These are phyloP conservation scores for Chlorella sp. DNA, from an alignment of 139 green algal species.

Conservation along the genomic window DNA sequence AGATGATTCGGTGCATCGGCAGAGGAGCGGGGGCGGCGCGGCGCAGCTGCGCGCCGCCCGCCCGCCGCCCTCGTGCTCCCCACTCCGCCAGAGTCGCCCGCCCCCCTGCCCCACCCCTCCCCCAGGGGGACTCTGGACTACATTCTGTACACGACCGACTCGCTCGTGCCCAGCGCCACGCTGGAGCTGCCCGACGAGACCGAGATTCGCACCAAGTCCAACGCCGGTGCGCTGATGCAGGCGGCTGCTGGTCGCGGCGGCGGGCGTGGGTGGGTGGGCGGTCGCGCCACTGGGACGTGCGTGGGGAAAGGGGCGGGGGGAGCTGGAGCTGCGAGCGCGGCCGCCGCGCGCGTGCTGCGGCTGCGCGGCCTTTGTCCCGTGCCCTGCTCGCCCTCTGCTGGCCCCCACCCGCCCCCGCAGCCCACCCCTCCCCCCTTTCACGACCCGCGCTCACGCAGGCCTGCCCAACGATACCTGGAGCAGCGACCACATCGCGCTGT, in stretches of 20 bases:
- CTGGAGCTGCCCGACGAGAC: slow-evolving; percentile 88
- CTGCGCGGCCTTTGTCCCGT: background rate
- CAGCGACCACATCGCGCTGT: slow-evolving; percentile 90
- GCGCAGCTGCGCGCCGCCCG: too few species aligned
- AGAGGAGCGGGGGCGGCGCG: too few species aligned
- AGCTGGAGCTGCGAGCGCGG: background rate
- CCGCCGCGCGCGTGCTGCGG: background rate
- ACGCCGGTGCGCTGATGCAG: background rate
- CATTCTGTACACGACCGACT: slow-evolving; percentile 89
- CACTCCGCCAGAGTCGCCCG: too few species aligned
- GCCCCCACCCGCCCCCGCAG: slow-evolving; percentile 4
- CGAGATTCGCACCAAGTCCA: slow-evolving; percentile 55
- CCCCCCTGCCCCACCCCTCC: too few species aligned
- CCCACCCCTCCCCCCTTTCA: background rate
- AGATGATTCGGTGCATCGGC: too few species aligned
- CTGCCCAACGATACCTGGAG: slow-evolving; percentile 89
- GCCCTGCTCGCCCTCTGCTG: background rate
- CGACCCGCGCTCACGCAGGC: too few species aligned
- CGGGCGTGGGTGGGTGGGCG: background rate
- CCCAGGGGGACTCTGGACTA: slow-evolving; percentile 97
- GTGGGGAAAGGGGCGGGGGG: background rate
- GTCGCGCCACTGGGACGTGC: background rate
- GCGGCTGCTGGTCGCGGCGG: background rate
- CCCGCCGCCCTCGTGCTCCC: too few species aligned
- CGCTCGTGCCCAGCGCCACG: slow-evolving; percentile 72